Evolutionary conservation across 2,329 filamentous ascomycete genomes (phyloP).

Genomic region (Plectosphaerella sp.): DNA sequence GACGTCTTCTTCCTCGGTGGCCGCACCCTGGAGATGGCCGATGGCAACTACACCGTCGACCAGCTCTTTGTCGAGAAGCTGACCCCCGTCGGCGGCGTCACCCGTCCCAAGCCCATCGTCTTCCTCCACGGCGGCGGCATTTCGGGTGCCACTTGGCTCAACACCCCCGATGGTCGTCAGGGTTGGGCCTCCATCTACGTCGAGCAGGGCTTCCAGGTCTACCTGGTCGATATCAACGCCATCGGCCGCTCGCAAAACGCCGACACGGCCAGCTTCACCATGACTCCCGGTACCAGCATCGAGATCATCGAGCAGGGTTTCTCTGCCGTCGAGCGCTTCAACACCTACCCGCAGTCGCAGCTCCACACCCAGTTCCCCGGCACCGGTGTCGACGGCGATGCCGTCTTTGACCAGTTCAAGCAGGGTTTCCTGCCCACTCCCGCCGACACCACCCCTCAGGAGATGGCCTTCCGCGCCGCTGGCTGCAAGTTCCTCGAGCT

Average conservation of each 20-base stretch:
- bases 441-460: constrained; percentile 12
- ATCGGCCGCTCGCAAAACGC: constrained; percentile 25
- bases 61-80: constrained; percentile 28
- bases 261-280: constrained; percentile 20
- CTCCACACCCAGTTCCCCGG: constrained; percentile 28
- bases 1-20: constrained; percentile 25
- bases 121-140: constrained; percentile 25
- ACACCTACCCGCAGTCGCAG: constrained; percentile 24
- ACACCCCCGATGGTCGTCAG: constrained; percentile 33
- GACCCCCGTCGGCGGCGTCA: constrained; percentile 15
- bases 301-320: constrained; percentile 20
- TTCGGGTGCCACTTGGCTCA: constrained; percentile 26
- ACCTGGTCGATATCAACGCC: constrained; percentile 31
- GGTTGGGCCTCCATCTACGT: constrained; percentile 38
- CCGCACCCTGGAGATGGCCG: constrained; percentile 14
- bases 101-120: constrained; percentile 19
- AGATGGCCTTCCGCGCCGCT: constrained; percentile 16
- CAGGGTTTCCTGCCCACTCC: constrained; percentile 32
- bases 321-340: constrained; percentile 17
- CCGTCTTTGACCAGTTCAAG: constrained; percentile 43
- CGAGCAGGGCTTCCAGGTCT: constrained; percentile 32
- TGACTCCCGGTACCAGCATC: constrained; percentile 15
- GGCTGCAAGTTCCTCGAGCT: constrained; percentile 17
- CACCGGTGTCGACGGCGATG: constrained; percentile 30
- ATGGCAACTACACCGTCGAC: constrained; percentile 16